These are phyloP conservation scores for Plasmodium knowlesi DNA, from an alignment of 169 alveolate genomes.

Conservation along the genomic window DNA sequence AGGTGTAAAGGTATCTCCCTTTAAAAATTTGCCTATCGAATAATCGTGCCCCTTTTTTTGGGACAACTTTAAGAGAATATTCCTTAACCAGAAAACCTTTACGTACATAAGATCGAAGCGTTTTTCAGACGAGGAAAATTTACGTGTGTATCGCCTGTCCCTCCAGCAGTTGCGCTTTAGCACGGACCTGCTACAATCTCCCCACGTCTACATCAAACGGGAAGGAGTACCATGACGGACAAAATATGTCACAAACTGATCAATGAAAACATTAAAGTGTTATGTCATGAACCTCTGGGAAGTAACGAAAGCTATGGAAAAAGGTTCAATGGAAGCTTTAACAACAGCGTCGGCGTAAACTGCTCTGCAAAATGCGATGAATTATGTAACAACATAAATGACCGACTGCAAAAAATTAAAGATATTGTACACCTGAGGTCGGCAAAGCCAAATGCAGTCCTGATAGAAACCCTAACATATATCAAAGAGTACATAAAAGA, in stretches of 20 bases:
- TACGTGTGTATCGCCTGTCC: not conserved
- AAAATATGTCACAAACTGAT: conserved; percentile 62
- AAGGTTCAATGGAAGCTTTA: conserved; percentile 7
- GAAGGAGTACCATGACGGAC: conserved; percentile 24
- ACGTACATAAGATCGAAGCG: not conserved
- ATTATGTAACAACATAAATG: conserved; percentile 68
- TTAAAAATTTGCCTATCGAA: not conserved
- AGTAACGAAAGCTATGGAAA: not conserved
- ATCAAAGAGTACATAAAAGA: conserved; percentile 71
- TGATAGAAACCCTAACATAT: conserved; percentile 53
- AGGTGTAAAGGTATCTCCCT: not conserved
- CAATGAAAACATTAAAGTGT: conserved; percentile 55
- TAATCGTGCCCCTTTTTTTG: not conserved
- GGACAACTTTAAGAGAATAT: not conserved
- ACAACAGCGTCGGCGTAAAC: conserved; percentile 5
- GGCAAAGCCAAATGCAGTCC: conserved; percentile 50
- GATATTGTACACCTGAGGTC: conserved; percentile 72
- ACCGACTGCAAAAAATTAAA: conserved; percentile 59
- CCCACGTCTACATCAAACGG: not conserved
- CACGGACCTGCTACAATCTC: not conserved
- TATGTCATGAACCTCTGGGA: conserved; percentile 23
- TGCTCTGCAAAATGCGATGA: conserved; percentile 74
- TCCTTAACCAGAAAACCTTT: not conserved
- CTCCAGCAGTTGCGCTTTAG: not conserved
- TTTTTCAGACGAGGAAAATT: not conserved